Evolutionary conservation across 768 basidiomycete species (phyloP).

Genomic region (Tricholoma bakamatsutake): DNA sequence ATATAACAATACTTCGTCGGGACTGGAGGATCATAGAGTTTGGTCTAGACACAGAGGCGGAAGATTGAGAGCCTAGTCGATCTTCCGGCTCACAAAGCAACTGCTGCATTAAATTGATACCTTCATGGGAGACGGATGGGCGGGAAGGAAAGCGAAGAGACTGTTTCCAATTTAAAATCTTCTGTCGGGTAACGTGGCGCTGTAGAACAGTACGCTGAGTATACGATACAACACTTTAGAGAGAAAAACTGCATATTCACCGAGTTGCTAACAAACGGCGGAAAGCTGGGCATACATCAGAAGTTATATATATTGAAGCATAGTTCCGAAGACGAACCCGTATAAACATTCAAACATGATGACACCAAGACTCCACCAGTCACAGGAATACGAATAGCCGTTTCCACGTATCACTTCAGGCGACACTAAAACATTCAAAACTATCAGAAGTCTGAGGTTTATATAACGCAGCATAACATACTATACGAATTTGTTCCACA

Average conservation of each 20-base stretch:
- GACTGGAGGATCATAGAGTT: conserved; percentile 73
- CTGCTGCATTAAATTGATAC: conserved; percentile 79
- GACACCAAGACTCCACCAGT: conserved; percentile 98
- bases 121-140: conserved; percentile 83
- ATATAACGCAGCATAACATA: conserved; percentile 32
- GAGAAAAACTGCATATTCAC: conserved; percentile 37
- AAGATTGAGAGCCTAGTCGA: conserved; percentile 74
- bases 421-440: conserved; percentile 52
- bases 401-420: conserved; percentile 88
- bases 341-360: conserved; percentile 97
- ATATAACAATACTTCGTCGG: conserved; percentile 68
- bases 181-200: conserved; percentile 94
- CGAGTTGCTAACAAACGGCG: conserved; percentile 93
- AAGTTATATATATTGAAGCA: conserved; percentile 10
- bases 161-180: conserved; percentile 94
- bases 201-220: conserved; percentile 24
- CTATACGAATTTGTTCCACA: conserved; percentile 87
- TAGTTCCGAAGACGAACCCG: conserved; percentile 47
- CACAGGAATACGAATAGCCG: conserved; percentile 91
- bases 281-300: conserved; percentile 51
- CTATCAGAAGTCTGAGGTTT: neutral
- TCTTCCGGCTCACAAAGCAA: conserved; percentile 95
- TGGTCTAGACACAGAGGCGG: conserved; percentile 64
- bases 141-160: conserved; percentile 80
- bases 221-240: conserved; percentile 2